phyloP scores from a whole-genome alignment of 2,329 filamentous ascomycete genomes.

The Apiospora malaysiana region DNA sequence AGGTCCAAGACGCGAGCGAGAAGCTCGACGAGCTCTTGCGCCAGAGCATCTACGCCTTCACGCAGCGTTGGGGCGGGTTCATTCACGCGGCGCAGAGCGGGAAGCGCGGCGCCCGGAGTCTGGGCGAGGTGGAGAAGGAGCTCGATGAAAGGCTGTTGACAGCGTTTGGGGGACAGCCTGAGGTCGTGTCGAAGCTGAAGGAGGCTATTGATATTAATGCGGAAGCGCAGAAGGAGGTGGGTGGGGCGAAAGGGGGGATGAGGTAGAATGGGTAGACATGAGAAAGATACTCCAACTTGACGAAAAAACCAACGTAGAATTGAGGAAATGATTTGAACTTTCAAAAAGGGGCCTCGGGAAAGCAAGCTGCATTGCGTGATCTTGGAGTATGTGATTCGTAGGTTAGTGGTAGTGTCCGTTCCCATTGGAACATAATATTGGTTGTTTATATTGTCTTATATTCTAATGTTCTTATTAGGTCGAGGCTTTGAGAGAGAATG shows the following conservation, averaged over 20 bases:
- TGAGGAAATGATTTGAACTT: neutral
- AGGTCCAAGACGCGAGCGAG: constrained; percentile 64
- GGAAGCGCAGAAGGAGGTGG: constrained; percentile 55
- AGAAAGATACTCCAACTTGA: neutral
- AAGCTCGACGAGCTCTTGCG: constrained; percentile 68
- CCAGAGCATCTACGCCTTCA: constrained; percentile 68
- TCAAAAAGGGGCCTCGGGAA: neutral
- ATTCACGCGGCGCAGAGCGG: constrained; percentile 55
- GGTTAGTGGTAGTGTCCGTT: neutral
- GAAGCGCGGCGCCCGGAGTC: constrained; percentile 55
- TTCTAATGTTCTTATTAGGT: too few relatives aligned
- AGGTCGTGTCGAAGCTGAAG: constrained; percentile 64
- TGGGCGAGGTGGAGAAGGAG: constrained; percentile 61
- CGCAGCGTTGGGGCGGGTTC: constrained; percentile 62
- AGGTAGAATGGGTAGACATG: neutral
- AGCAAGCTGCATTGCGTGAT: neutral
- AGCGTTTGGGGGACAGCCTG: constrained; percentile 64
- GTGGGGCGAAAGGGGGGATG: constrained; percentile 21
- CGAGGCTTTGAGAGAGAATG: too few relatives aligned
- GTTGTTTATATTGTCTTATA: neutral
- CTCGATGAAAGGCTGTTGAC: constrained; percentile 61
- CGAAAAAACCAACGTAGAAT: neutral
- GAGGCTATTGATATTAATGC: constrained; percentile 65
- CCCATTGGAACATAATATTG: neutral
- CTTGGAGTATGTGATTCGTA: neutral